Evolutionary conservation across 2,329 filamentous ascomycete genomes (phyloP), one percentile per base, ranked within the genome.

Genomic region (Diaporthe sp.): DNA sequence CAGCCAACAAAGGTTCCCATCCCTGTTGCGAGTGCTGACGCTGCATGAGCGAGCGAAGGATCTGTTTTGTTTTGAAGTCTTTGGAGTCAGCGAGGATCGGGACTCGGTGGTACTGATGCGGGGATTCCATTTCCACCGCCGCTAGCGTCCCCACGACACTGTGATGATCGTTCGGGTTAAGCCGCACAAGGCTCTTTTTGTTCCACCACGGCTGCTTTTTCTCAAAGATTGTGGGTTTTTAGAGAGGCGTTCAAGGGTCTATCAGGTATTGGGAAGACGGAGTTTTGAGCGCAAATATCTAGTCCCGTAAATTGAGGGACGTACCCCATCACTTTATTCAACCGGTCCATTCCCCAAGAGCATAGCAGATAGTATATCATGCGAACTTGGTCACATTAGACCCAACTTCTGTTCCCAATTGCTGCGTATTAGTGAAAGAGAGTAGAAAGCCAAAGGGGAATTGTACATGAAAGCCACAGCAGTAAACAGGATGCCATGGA

Each of bases 1-100:
- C 96, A 98, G 87, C 91, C 94, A 76, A 98, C 96, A 80, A 95
- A 95, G 86, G 91, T 97, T 71, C 87, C 92, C 28, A 92, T 95
- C 84, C 95, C 96, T 60, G 91, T 94, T 73, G 92, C 93, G 78
- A 96, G 92, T 80, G 96, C 96, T 76, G 95, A 95, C 85, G 95
- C 95, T 78, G 95, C 95, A 81, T 96, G 82, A 86, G 76, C 68
- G 44, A 58, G 12, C 61, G 47, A 58, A 34, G 51, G 25, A 42
- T 34, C 37, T 39, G 34, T 2, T 60, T 37, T 60, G 58, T 2
- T 60, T 37, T 60, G 58, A 71, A 71, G 22, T 61, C 28, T 25
- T 53, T 34, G 15, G 49, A 63, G 57, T 53, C 51, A 53, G 44
- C 49, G 60, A n/a, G 44, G 28, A 17, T 4, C 60, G 51, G n/a